Evolutionary conservation across 306 rosid genomes (phyloP).

Genomic region (Cucurbita ficifolia): DNA sequence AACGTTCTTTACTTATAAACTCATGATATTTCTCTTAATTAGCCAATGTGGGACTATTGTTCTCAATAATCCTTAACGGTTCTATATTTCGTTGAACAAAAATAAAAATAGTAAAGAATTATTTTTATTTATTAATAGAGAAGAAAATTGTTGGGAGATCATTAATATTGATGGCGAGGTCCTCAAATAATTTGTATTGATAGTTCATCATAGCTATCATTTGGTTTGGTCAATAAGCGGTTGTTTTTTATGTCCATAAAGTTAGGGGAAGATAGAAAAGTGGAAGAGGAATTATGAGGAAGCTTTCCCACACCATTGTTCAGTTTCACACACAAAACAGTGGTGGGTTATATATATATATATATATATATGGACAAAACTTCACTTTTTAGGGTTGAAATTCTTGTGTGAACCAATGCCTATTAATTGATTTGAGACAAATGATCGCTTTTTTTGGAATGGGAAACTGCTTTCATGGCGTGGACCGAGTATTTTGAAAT

Average conservation of each 20-base stretch:
- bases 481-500: neutral
- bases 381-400: slow-evolving; percentile 12
- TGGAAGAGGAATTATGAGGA: neutral
- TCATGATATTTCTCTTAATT: too few species aligned
- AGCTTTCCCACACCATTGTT: neutral
- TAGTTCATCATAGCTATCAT: too few species aligned
- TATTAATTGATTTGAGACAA: neutral
- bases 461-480: neutral
- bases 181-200: neutral
- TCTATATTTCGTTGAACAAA: too few species aligned
- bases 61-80: too few species aligned
- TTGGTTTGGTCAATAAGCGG: neutral
- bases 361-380: slow-evolving; percentile 14
- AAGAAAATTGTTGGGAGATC: too few species aligned
- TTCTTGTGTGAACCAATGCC: neutral
- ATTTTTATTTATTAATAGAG: too few species aligned
- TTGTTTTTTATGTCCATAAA: neutral
- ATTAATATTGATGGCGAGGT: neutral
- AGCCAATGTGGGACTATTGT: too few species aligned
- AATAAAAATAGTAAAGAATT: too few species aligned
- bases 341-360: neutral
- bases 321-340: neutral
- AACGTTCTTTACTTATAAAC: too few species aligned
- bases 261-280: neutral
- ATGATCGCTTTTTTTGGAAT: neutral